A percentile compares a stretch with the other conserved stretches of the same genome.
phyloP scores from a whole-genome alignment of 768 basidiomycete species.

The Tricholomella constricta region DNA sequence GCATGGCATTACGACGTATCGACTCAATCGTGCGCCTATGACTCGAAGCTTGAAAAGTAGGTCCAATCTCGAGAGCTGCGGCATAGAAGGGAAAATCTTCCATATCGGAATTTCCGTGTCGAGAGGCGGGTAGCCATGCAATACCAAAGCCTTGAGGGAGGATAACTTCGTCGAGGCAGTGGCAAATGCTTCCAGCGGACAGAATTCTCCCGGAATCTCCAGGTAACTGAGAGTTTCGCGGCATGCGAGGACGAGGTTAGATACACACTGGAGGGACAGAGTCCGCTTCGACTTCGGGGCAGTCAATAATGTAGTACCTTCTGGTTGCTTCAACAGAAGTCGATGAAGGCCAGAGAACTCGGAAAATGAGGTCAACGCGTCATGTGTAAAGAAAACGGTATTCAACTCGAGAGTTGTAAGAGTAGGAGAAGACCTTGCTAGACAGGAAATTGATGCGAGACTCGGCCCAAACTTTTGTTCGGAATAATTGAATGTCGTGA shows the following conservation, averaged over 20 bases:
- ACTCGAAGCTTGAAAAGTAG: conserved; percentile 12
- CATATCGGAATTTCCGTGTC: conserved; percentile 10
- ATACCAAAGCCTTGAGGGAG: conserved; percentile 9
- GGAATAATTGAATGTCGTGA: conserved; percentile 11
- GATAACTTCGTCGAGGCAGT: neutral
- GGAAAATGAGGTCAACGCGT: conserved; percentile 8
- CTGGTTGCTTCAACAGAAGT: conserved; percentile 11
- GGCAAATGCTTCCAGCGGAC: conserved; percentile 4
- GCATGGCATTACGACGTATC: conserved; percentile 11
- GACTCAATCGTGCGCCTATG: conserved; percentile 9
- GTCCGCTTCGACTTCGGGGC: conserved; percentile 11
- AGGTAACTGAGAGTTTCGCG: conserved; percentile 9
- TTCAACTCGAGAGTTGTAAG: conserved; percentile 13
- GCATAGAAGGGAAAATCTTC: conserved; percentile 12
- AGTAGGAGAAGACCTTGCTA: conserved; percentile 9
- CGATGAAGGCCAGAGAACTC: conserved; percentile 11
- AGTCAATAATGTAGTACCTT: conserved; percentile 8
- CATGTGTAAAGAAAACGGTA: conserved; percentile 13
- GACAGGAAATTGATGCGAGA: conserved; percentile 5
- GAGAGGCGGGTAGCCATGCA: conserved; percentile 15
- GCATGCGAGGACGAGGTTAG: conserved; percentile 14
- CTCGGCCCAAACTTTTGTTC: conserved; percentile 11
- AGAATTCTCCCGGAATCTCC: conserved; percentile 18
- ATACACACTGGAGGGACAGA: conserved; percentile 9
- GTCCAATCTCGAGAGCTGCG: conserved; percentile 9